A percentile compares a stretch with the other conserved stretches of the same genome.
Conservation (phyloP, 2,329 filamentous ascomycete genomes). For the Xylariales sp. region DNA sequence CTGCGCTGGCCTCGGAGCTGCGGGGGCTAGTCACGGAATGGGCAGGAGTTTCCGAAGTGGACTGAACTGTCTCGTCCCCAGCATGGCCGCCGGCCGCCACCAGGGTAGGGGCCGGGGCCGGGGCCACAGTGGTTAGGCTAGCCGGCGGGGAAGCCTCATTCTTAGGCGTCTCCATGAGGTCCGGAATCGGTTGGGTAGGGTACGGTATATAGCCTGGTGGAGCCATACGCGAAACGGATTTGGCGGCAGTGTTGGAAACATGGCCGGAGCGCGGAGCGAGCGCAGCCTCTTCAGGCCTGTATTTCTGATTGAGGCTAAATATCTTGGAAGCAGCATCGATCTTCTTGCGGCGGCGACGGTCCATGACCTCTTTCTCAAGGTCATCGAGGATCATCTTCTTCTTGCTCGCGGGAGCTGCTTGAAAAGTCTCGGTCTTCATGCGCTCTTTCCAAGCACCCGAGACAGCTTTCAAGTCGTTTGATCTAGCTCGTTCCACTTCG, state of each 20-base stretch:
- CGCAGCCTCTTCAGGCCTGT: not conserved
- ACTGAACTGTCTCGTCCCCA: not conserved
- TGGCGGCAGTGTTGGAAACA: not conserved
- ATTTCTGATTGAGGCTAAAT: not conserved
- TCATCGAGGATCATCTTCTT: conserved; percentile 29
- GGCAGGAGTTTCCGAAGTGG: not conserved
- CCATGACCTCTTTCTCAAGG: conserved; percentile 38
- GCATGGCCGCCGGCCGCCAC: not conserved
- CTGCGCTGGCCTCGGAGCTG: not conserved
- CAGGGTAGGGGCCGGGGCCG: not conserved
- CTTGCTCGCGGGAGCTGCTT: conserved; percentile 2
- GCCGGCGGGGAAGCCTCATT: not conserved
- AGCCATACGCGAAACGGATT: not conserved
- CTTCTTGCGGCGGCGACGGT: conserved; percentile 34
- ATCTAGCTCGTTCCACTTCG: conserved; percentile 39
- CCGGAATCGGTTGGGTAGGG: not conserved
- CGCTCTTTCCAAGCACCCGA: conserved; percentile 35
- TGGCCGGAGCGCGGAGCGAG: not conserved
- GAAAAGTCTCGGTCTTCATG: conserved; percentile 27
- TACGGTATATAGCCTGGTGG: conserved; percentile 17
- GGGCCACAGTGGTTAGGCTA: not conserved
- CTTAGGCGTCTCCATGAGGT: not conserved
- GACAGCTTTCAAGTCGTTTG: conserved; percentile 43
- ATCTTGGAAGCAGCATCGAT: conserved; percentile 34
- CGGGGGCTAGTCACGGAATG: not conserved